Evolutionary conservation across 169 alveolate genomes (phyloP).

Genomic region (Cryptosporidium ubiquitum): DNA sequence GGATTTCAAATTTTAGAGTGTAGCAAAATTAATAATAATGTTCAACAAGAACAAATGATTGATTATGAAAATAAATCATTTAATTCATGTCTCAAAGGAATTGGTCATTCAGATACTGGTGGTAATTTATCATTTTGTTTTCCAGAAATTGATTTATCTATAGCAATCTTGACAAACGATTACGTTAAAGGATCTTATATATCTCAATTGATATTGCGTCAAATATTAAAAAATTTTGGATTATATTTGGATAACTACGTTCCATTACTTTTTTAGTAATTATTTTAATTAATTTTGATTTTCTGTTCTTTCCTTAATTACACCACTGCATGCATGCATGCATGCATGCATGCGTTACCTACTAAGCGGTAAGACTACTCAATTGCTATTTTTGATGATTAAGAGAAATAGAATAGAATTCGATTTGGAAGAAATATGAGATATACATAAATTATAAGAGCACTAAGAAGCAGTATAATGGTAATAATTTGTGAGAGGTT

Average conservation of each 20-base stretch:
- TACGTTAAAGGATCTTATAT: slow-evolving; percentile 76
- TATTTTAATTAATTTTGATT: neutral
- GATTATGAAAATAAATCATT: neutral
- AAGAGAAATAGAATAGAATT: neutral
- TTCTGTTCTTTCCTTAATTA: neutral
- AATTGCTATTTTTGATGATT: neutral
- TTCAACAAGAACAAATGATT: neutral
- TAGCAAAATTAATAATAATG: slow-evolving; percentile 4
- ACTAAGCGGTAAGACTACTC: neutral
- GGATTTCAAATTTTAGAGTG: slow-evolving; percentile 80
- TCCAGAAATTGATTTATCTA: slow-evolving; percentile 78
- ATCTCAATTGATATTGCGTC: neutral
- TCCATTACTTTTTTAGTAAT: neutral
- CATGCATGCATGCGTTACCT: neutral
- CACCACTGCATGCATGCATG: neutral
- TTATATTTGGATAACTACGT: slow-evolving; percentile 6
- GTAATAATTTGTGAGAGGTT: neutral
- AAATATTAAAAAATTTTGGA: slow-evolving; percentile 45
- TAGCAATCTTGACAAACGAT: slow-evolving; percentile 76
- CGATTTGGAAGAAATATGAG: neutral
- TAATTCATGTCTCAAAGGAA: slow-evolving; percentile 58
- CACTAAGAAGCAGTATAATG: slow-evolving; percentile 5
- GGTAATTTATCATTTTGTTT: slow-evolving; percentile 77
- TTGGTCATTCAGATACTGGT: slow-evolving; percentile 78
- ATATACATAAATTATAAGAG: slow-evolving; percentile 7